Evolutionary conservation across 768 basidiomycete species (phyloP), one percentile per base, ranked within the genome.

Genomic region (Suillus americanus): DNA sequence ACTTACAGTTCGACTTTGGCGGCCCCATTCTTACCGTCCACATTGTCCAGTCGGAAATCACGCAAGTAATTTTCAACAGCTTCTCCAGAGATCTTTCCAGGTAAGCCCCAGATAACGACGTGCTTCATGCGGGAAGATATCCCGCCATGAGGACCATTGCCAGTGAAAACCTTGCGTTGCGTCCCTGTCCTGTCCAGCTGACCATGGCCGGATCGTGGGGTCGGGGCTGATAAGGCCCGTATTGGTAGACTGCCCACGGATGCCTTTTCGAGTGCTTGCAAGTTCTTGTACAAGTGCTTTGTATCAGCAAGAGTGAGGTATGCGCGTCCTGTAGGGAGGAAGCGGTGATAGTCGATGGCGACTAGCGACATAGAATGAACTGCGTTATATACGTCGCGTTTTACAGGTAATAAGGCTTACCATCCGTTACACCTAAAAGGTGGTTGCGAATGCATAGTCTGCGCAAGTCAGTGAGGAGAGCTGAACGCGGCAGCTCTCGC

Each of bases 31-130:
- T 79, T 68, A n/a, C 81, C 79, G 50, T 74, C 73, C 37, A 80
- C 71, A 25, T 66, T 73, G 20, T 79, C 79, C 16, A 90, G 67
- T 56, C 82, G 75, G 69, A 79, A 87, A 40, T 69, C 73, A n/a
- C 74, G 74, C 48, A 91, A 70, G 62, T 81, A 72, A 6, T 71
- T 67, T 60, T 77, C 76, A 18, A 91, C 66, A 3, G 70, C 73
- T 0, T 73, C 71, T 4, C 72, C 40, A 1, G 72, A 71, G 0
- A 82, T 70, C 67, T 73, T 86, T 3, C 83, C 84, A 0, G 90
- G 88, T 45, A 92, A 70, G 3, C 91, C 91, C 72, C 79, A 83
- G 1, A 91, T 69, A 7, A 86, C 80, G 28, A 92, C 90, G 60
- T 79, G 80, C 66, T 74, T 85, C 12, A 85, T 86, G 41, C 75